Percentiles rank a stretch among this genome's conserved stretches.
Evolutionary conservation across 1,284 basidiomycete species (phyloP).

Genomic region (Leccinum pseudoinsigne): DNA sequence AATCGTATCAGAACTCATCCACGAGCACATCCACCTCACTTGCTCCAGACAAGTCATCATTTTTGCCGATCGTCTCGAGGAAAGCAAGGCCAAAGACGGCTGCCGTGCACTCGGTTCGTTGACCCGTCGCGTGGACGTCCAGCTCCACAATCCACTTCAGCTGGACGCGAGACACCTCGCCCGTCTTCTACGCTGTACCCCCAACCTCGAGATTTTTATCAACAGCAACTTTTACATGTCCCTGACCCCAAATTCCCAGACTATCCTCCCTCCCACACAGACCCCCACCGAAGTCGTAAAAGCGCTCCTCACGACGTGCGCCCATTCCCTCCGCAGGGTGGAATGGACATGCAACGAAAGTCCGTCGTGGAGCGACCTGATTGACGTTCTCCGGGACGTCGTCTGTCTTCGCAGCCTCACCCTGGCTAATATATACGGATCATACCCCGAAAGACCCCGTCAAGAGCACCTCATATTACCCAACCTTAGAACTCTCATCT

Average conservation of each 20-base stretch:
- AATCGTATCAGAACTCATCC: conserved; percentile 36
- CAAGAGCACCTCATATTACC: conserved; percentile 34
- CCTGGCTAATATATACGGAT: conserved; percentile 37
- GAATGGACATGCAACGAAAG: conserved; percentile 35
- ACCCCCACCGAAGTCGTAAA: conserved; percentile 26
- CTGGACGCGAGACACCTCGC: conserved; percentile 26
- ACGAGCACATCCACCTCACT: conserved; percentile 41
- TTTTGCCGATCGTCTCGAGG: conserved; percentile 37
- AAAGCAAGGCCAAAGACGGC: conserved; percentile 18
- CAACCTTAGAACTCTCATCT: conserved; percentile 39
- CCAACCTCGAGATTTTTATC: conserved; percentile 39
- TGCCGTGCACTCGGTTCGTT: conserved; percentile 35
- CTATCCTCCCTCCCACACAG: conserved; percentile 25
- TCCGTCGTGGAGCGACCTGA: conserved; percentile 29
- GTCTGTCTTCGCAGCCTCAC: conserved; percentile 34
- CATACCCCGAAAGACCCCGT: conserved; percentile 16
- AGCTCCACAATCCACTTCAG: conserved; percentile 35
- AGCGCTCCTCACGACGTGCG: conserved; percentile 26
- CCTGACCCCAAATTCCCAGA: conserved; percentile 19
- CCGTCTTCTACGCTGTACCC: conserved; percentile 38
- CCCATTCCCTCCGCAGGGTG: conserved; percentile 27
- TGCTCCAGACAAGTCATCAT: conserved; percentile 34
- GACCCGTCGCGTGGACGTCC: conserved; percentile 41
- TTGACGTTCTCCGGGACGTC: conserved; percentile 25
- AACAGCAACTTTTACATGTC: conserved; percentile 34